phyloP scores from a whole-genome alignment of 164 flowering plant species.

The Berberis thunbergii region DNA sequence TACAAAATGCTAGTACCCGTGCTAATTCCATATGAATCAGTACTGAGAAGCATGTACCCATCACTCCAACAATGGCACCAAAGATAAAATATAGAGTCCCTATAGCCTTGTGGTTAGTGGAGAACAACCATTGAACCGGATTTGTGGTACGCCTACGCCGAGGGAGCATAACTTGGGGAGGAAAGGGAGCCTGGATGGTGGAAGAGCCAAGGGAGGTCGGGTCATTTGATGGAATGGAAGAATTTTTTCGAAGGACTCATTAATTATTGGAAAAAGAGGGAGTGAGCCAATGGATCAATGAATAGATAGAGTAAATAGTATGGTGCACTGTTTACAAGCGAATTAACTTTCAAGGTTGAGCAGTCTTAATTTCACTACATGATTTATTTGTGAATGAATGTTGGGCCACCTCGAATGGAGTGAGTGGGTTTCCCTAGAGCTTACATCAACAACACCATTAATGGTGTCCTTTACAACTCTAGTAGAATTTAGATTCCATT shows the following conservation, averaged over 20 bases:
- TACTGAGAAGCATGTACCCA: background rate
- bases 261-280: background rate
- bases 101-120: too few species aligned
- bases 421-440: too few species aligned
- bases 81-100: background rate
- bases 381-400: background rate
- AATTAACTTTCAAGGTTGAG: background rate
- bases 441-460: too few species aligned
- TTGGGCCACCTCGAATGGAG: background rate
- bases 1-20: too few species aligned
- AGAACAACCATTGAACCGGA: background rate
- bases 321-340: background rate
- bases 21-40: too few species aligned
- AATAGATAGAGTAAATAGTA: background rate
- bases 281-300: background rate
- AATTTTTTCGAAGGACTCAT: background rate
- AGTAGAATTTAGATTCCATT: too few species aligned
- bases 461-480: too few species aligned
- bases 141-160: background rate
- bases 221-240: constrained; percentile 9
- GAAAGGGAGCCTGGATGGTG: constrained; percentile 5
- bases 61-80: background rate
- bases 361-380: background rate
- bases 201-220: constrained; percentile 9
- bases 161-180: background rate